Percentiles rank a stretch among this genome's conserved stretches.
Evolutionary conservation across 192 early-diverging fungal species (phyloP).

Genomic region (Spinellus fusiger): DNA sequence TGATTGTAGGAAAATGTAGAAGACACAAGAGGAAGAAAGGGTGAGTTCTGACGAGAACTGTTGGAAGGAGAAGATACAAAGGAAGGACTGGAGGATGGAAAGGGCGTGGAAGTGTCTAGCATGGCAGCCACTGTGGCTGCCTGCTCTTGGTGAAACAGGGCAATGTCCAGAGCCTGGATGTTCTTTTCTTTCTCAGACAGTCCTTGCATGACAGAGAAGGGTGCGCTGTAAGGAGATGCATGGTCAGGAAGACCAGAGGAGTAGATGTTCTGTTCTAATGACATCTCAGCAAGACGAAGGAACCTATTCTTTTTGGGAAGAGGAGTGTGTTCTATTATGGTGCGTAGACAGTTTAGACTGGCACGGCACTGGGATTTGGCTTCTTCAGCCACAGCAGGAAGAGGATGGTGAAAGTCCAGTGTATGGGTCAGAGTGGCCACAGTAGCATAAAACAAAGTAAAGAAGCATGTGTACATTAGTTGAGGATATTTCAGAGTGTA

Average conservation of each 20-base stretch:
- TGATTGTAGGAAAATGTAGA: constrained; percentile 1
- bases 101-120: not conserved
- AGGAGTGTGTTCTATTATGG: constrained; percentile 8
- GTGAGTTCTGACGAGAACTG: not conserved
- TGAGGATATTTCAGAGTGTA: constrained; percentile 9
- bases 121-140: not conserved
- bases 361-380: constrained; percentile 16
- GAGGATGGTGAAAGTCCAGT: constrained; percentile 15
- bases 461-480: constrained; percentile 12
- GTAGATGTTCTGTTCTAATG: constrained; percentile 10
- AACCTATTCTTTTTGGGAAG: too few species aligned
- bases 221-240: constrained; percentile 8
- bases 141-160: not conserved
- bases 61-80: too few species aligned
- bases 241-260: constrained; percentile 7
- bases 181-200: constrained; percentile 12
- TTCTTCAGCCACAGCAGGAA: constrained; percentile 6
- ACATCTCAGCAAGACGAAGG: too few species aligned
- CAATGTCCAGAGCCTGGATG: not conserved
- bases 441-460: constrained; percentile 13
- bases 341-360: constrained; percentile 11
- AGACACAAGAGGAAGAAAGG: not conserved
- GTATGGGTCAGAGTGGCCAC: constrained; percentile 27
- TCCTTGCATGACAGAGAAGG: constrained; percentile 17
- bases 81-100: not conserved